Percentiles rank a stretch among this genome's conserved stretches.
Evolutionary conservation across 2,329 filamentous ascomycete genomes (phyloP).

Genomic region (Diaporthe caulivora): DNA sequence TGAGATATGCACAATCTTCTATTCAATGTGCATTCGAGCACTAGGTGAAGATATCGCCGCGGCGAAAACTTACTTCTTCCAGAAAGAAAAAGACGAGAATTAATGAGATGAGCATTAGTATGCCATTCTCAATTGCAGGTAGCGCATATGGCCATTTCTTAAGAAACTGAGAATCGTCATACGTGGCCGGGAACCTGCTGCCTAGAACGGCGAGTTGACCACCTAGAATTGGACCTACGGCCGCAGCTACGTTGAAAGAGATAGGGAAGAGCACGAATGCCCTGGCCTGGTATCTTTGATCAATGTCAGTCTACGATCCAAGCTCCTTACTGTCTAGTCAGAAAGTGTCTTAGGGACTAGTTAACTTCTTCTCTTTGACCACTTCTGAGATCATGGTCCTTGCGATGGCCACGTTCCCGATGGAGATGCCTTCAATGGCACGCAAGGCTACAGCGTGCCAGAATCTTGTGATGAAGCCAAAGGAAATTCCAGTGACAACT

Average conservation of each 20-base stretch:
- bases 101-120: neutral
- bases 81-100: neutral
- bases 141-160: neutral
- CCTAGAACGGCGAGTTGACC: neutral
- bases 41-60: neutral
- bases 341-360: neutral
- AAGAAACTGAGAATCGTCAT: neutral
- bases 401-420: neutral
- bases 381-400: constrained; percentile 1
- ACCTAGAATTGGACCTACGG: neutral
- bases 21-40: neutral
- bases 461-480: neutral
- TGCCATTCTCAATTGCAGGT: neutral
- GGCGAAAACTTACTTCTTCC: neutral
- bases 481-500: neutral
- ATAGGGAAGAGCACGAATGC: neutral
- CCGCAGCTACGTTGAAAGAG: constrained; percentile 3
- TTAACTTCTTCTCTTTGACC: neutral
- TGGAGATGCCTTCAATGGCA: neutral
- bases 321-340: neutral
- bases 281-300: neutral
- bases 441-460: neutral
- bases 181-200: neutral
- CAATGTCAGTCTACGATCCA: neutral
- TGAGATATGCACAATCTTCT: too few species aligned